Conservation (phyloP, 2,329 filamentous ascomycete genomes). For the Exophiala oligosperma region DNA sequence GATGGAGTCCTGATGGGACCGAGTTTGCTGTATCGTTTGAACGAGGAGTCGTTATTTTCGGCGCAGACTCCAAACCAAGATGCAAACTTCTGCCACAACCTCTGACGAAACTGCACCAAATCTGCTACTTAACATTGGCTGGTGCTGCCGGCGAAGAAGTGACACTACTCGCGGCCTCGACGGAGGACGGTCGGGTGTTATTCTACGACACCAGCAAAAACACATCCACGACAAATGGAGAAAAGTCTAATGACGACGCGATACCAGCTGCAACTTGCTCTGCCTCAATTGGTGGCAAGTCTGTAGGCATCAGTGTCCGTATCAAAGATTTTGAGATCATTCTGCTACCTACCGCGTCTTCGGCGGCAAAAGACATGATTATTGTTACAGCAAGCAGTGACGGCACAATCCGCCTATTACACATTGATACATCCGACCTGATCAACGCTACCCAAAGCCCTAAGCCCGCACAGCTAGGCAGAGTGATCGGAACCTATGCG, state of each 20-base stretch:
- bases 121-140: constrained; percentile 64
- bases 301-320: constrained; percentile 65
- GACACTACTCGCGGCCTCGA: constrained; percentile 70
- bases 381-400: constrained; percentile 80
- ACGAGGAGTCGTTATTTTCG: constrained; percentile 78
- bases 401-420: constrained; percentile 80
- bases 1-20: constrained; percentile 74
- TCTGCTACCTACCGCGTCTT: constrained; percentile 36
- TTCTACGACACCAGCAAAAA: constrained; percentile 69
- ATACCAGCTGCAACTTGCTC: constrained; percentile 63
- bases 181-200: constrained; percentile 83
- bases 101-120: constrained; percentile 78
- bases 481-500: constrained; percentile 73
- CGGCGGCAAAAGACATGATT: constrained; percentile 44
- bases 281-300: constrained; percentile 76
- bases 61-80: constrained; percentile 73
- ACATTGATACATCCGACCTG: constrained; percentile 45
- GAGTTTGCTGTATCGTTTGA: constrained; percentile 92
- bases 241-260: constrained; percentile 48
- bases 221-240: constrained; percentile 31
- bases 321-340: constrained; percentile 87
- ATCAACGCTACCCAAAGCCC: constrained; percentile 17
- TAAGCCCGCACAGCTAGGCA: constrained; percentile 55
- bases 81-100: constrained; percentile 69
- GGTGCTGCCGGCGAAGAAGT: constrained; percentile 47